Evolutionary conservation across 257 asterid species (phyloP).

Genomic region (Ehretia macrophylla): DNA sequence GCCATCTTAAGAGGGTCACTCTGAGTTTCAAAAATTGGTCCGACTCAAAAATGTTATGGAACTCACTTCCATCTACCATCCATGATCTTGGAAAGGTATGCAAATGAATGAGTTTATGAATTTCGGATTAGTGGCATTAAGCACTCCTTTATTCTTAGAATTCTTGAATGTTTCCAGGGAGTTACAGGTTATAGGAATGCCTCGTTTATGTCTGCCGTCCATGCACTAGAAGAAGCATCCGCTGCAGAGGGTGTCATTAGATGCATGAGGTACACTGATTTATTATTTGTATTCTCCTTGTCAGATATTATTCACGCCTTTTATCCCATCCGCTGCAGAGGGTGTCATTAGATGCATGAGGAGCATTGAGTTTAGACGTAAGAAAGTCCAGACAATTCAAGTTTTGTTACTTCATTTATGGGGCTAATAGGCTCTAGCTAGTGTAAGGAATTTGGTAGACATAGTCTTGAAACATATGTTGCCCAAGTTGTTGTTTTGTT

Average conservation of each 20-base stretch:
- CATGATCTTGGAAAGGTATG: constrained; percentile 71
- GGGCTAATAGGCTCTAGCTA: no score
- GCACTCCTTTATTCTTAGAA: constrained; percentile 5
- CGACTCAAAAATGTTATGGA: constrained; percentile 45
- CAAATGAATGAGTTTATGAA: constrained; percentile 1
- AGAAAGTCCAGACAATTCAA: no score
- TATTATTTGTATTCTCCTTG: neutral
- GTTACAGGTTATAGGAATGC: constrained; percentile 41
- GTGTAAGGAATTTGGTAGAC: no score
- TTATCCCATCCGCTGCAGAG: no score
- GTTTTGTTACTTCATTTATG: no score
- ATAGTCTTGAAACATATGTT: no score
- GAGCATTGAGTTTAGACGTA: no score
- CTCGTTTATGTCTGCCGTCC: constrained; percentile 57
- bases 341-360: no score
- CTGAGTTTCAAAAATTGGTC: constrained; percentile 35
- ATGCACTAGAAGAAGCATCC: constrained; percentile 81
- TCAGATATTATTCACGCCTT: neutral
- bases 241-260: constrained; percentile 52
- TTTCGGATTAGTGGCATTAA: neutral
- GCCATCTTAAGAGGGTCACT: constrained; percentile 42
- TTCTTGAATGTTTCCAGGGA: constrained; percentile 37
- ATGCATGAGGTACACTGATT: constrained; percentile 58
- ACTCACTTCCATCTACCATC: constrained; percentile 52
- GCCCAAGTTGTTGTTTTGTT: no score